Conservation (phyloP, 768 basidiomycete genomes). For the Mycena vulgaris region DNA sequence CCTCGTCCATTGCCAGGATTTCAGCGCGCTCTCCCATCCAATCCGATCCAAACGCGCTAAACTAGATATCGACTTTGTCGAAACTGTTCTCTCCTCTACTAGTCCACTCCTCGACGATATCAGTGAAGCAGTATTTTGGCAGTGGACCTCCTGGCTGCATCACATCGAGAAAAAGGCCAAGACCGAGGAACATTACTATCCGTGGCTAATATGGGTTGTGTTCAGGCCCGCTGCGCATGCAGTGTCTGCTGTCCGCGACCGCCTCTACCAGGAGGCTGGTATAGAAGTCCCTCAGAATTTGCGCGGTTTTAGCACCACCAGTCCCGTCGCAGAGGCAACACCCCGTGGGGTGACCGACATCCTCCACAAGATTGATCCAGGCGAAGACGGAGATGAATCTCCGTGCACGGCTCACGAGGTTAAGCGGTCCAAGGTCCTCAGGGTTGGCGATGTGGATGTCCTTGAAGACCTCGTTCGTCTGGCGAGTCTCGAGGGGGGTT, state of each 20-base stretch:
- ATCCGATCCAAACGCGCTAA: not conserved
- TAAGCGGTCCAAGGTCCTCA: slow-evolving; percentile 10
- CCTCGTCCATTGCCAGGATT: not conserved
- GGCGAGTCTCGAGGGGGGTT: not conserved
- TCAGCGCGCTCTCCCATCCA: slow-evolving; percentile 4
- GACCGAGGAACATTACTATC: slow-evolving; percentile 12
- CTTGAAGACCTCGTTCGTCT: not conserved
- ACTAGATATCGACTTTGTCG: slow-evolving; percentile 12
- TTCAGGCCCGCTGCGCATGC: slow-evolving; percentile 8
- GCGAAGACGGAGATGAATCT: not conserved
- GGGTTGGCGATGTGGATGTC: not conserved
- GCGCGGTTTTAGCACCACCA: not conserved
- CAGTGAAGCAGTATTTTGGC: not conserved
- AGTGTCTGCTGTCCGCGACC: slow-evolving; percentile 6
- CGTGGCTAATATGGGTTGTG: slow-evolving; percentile 10
- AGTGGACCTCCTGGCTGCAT: not conserved
- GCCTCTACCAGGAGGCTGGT: not conserved
- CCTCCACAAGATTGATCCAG: not conserved
- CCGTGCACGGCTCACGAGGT: slow-evolving; percentile 11
- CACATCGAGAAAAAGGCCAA: not conserved
- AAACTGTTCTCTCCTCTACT: slow-evolving; percentile 1
- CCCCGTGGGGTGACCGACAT: slow-evolving; percentile 3
- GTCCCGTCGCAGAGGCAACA: not conserved
- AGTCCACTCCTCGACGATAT: not conserved
- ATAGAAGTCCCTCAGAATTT: not conserved